Evolutionary conservation across 108 stramenopile genomes (phyloP).

Genomic region (Cylindrotheca closterium): DNA sequence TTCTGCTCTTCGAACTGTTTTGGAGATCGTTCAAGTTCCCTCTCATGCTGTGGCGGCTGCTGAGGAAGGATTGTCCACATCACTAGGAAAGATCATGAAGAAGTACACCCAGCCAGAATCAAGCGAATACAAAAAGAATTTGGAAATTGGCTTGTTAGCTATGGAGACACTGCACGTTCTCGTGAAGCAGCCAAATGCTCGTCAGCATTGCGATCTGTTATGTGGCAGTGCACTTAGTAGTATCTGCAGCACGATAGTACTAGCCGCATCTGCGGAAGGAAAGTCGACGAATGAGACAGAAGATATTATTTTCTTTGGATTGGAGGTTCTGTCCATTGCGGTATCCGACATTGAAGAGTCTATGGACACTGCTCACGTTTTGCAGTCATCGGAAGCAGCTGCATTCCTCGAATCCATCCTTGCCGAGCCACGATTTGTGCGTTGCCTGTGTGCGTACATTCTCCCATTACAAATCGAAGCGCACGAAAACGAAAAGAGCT

Average conservation of each 20-base stretch:
- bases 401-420: constrained; percentile 47
- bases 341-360: constrained; percentile 40
- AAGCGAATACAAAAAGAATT: constrained; percentile 4
- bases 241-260: constrained; percentile 33
- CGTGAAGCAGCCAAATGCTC: constrained; percentile 13
- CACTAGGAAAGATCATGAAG: constrained; percentile 28
- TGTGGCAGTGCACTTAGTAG: constrained; percentile 21
- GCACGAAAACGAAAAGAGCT: constrained; percentile 14
- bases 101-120: background rate
- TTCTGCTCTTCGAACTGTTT: constrained; percentile 60
- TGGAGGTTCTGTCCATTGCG: constrained; percentile 53
- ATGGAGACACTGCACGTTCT: constrained; percentile 59
- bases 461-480: constrained; percentile 33
- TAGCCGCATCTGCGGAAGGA: constrained; percentile 15
- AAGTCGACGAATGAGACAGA: constrained; percentile 26
- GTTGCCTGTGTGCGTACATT: constrained; percentile 49
- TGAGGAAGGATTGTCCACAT: constrained; percentile 43
- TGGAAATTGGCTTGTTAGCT: constrained; percentile 32
- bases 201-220: constrained; percentile 29
- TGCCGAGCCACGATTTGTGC: constrained; percentile 39
- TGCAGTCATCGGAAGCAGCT: constrained; percentile 34
- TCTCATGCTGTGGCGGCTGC: constrained; percentile 64
- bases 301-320: constrained; percentile 32
- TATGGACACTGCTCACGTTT: constrained; percentile 15
- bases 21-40: constrained; percentile 58